phyloP scores from a whole-genome alignment of 2,329 filamentous ascomycete species.

The Talaromyces funiculosus region DNA sequence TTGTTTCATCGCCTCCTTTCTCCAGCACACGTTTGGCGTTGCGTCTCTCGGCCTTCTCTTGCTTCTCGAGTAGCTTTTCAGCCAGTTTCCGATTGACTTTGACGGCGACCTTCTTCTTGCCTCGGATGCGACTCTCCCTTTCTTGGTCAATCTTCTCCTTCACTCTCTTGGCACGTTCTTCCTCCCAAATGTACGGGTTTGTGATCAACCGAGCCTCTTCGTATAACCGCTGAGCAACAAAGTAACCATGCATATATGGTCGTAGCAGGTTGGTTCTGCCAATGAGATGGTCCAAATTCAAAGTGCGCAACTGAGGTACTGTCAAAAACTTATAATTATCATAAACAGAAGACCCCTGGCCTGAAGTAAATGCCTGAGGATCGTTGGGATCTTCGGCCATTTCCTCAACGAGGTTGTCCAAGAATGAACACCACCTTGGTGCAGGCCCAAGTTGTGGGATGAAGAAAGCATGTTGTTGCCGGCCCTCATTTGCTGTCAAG shows the following conservation, averaged over 20 bases:
- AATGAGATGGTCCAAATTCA: slow-evolving; percentile 83
- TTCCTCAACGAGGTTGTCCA: slow-evolving; percentile 97
- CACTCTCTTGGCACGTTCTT: slow-evolving; percentile 83
- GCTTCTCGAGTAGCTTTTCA: slow-evolving; percentile 56
- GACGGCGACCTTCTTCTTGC: slow-evolving; percentile 79
- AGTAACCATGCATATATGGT: slow-evolving; percentile 99
- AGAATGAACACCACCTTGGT: slow-evolving; percentile 91
- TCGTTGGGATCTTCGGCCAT: slow-evolving; percentile 80
- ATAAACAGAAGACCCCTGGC: slow-evolving; percentile 67
- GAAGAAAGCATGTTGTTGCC: slow-evolving; percentile 92
- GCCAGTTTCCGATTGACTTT: slow-evolving; percentile 77
- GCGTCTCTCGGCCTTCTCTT: slow-evolving; percentile 51
- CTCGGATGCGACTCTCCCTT: slow-evolving; percentile 86
- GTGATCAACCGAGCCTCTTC: slow-evolving; percentile 90
- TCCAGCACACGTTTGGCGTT: slow-evolving; percentile 45
- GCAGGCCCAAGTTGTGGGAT: slow-evolving; percentile 89
- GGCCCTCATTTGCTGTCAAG: slow-evolving; percentile 91
- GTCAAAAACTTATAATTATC: slow-evolving; percentile 99
- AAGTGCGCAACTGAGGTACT: slow-evolving; percentile 71
- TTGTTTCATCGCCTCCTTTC: slow-evolving; percentile 51
- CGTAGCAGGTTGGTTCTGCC: slow-evolving; percentile 83
- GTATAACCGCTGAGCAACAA: slow-evolving; percentile 90
- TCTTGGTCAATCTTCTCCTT: slow-evolving; percentile 97
- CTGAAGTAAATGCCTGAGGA: slow-evolving; percentile 47
- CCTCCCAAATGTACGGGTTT: slow-evolving; percentile 89